Conservation (phyloP, 2,329 filamentous ascomycete species). For the Ophiostoma angusticollis region DNA sequence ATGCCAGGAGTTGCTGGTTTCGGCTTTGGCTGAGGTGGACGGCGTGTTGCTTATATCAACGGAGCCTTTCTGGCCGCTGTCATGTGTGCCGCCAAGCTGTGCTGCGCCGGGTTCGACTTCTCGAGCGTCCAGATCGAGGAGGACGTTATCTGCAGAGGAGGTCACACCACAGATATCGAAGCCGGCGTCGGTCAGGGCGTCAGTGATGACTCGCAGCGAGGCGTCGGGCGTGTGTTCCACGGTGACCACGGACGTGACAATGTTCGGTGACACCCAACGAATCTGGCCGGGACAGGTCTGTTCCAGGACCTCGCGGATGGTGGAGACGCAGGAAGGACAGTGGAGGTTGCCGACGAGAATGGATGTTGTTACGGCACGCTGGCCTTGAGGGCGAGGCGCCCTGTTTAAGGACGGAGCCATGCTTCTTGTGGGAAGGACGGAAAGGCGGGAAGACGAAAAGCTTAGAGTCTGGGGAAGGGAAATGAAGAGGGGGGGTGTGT, state of each 20-base stretch:
- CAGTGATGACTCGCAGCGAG: slow-evolving; percentile 30
- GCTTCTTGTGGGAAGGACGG: background rate
- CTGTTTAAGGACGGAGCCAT: slow-evolving; percentile 18
- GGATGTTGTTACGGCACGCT: slow-evolving; percentile 35
- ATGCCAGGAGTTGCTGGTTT: slow-evolving; percentile 3
- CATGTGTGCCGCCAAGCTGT: too few relatives aligned
- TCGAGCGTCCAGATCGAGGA: slow-evolving; percentile 8
- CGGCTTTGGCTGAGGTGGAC: background rate
- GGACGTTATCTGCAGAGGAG: slow-evolving; percentile 21
- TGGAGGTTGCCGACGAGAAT: slow-evolving; percentile 64
- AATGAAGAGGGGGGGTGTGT: slow-evolving; percentile 3
- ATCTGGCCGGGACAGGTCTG: slow-evolving; percentile 31
- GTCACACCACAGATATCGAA: slow-evolving; percentile 44
- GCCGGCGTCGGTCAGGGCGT: slow-evolving; percentile 40
- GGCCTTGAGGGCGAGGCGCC: slow-evolving; percentile 3
- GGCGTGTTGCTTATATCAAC: too few relatives aligned
- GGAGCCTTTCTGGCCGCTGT: too few relatives aligned
- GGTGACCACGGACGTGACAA: slow-evolving; percentile 57
- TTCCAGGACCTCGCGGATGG: slow-evolving; percentile 47
- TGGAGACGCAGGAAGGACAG: slow-evolving; percentile 59
- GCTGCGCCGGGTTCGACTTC: too few relatives aligned
- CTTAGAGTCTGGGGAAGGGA: background rate
- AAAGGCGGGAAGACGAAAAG: background rate
- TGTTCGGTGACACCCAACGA: slow-evolving; percentile 53
- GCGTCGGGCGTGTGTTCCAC: slow-evolving; percentile 39